Base-by-base conservation (phyloP, 192 early-diverging fungal genomes). In the Piromyces finnis region DNA sequence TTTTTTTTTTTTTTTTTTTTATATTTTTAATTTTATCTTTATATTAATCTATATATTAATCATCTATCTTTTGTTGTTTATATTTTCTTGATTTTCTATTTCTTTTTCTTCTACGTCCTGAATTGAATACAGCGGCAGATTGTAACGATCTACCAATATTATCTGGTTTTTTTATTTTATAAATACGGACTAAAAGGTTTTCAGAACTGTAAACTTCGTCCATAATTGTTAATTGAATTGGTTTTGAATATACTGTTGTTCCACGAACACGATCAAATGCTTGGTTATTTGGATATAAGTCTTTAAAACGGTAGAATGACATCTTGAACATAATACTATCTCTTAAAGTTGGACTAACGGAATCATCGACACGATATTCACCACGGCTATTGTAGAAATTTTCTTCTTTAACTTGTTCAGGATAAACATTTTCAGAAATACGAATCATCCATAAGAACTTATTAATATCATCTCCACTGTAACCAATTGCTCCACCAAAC, bases 401-500 rank as follows among this genome's bases (percentile, higher is more conserved):
- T 29, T 87, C 81, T 86, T 99, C 98, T 80, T 87, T 92, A 79
- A 99, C 88, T n/a, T 97, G 91, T 78, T 98, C 91, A 0, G 98
- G 98, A 84, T 93, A 99, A 4, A 99, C 95, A 26, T 96, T 96
- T 86, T 97, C 94, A 0, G 94, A 96, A 84, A 99, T 99, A 78
- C 98, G 92, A 80, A 99, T 93, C 98, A 99, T 99, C 98, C 98
- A 99, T 87, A 99, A 82, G 88, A 97, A 99, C 88, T 99, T 99
- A 91, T 99, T 99, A 88, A 99, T 97, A 85, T 99, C 98, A 86
- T 99, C 98, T 28, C 98, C 98, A 28, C 95, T 96, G 85, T 99
- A 99, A 12, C 97, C 98, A 78, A 99, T 88, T 77, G 95, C 89
- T 0, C 92, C 97, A 80, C 98, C 98, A 86, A 99, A 99, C 77